phyloP scores from a whole-genome alignment of 495 filamentous ascomycete genomes.

The Parachaetomium inaequale region DNA sequence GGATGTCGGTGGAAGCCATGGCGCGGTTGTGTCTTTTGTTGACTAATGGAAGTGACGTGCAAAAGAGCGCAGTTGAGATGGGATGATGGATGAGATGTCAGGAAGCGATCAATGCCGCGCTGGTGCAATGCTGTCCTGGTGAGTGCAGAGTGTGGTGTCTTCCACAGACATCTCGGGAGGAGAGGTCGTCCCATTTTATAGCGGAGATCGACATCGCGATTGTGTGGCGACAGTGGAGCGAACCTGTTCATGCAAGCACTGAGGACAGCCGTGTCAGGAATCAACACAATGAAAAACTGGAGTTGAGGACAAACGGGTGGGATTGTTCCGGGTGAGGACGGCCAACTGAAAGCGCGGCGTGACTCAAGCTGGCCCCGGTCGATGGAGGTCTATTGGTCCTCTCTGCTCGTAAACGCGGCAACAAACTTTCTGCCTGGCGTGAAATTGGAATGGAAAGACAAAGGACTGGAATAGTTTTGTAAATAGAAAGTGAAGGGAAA shows the following conservation, averaged over 20 bases:
- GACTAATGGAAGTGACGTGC: background rate
- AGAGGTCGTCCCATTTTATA: constrained; percentile 3
- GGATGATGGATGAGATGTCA: background rate
- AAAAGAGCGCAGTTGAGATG: background rate
- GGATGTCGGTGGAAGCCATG: constrained; percentile 33
- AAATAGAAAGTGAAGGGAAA: too few species aligned
- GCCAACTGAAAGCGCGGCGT: background rate
- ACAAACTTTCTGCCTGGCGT: background rate
- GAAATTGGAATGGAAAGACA: background rate
- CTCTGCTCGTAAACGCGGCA: background rate
- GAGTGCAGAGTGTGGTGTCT: background rate
- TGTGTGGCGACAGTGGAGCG: background rate
- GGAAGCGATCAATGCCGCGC: background rate
- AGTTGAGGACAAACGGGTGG: constrained; percentile 1
- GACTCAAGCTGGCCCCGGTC: background rate
- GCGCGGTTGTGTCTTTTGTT: background rate
- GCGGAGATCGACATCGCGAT: background rate
- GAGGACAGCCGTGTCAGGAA: background rate
- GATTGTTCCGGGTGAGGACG: background rate
- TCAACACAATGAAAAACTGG: background rate
- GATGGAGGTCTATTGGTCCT: background rate
- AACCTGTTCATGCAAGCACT: background rate
- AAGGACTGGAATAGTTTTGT: too few species aligned
- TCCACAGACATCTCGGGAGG: background rate
- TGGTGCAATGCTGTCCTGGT: background rate